Evolutionary conservation across 495 filamentous ascomycete species (phyloP), one percentile per base, ranked within the genome.

Genomic region (Xylaria nigripes): DNA sequence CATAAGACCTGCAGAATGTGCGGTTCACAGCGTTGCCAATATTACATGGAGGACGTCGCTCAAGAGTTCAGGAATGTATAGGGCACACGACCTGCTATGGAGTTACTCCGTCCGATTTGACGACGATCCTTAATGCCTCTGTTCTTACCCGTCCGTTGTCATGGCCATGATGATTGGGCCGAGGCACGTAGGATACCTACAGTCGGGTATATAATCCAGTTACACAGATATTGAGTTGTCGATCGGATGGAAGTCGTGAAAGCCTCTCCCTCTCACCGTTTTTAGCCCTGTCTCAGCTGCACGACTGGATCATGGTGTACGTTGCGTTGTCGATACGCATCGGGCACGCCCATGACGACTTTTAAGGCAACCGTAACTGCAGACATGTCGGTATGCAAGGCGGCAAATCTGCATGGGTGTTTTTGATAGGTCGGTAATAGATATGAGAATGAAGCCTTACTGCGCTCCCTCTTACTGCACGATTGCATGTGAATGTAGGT

Each of bases 1-100:
- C 51, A 52, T 48, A 21, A 42, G 34, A 54, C 38, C 45, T 34
- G 45, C 52, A 48, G 52, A 15, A 27, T 16, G 43, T 29, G 32
- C 21, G 43, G 51, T 38, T 25, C 43, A 40, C 27, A 45, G 44
- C 43, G 41, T 45, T 41, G 30, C 18, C 15, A 30, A 24, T 25
- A n/a, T 36, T 27, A 36, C 15, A 19, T 34, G 7, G 24, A 45
- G 8, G 4, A 10, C 27, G 27, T 30, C 10, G 27, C 27, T 30
- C 27, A 30, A 30, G 27, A 4, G 27, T 30, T 10, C 10, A 30
- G 10, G 4, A 30, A 30, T 30, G 10, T n/a, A n/a, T n/a, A n/a
- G n/a, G n/a, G n/a, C n/a, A n/a, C n/a, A n/a, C n/a, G n/a, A n/a
- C n/a, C n/a, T n/a, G n/a, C n/a, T n/a, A n/a, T n/a, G n/a, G n/a